Percentiles rank a stretch among this genome's conserved stretches.
phyloP scores from a whole-genome alignment of 805 yeast genomes.

The Peterozyma toletana region DNA sequence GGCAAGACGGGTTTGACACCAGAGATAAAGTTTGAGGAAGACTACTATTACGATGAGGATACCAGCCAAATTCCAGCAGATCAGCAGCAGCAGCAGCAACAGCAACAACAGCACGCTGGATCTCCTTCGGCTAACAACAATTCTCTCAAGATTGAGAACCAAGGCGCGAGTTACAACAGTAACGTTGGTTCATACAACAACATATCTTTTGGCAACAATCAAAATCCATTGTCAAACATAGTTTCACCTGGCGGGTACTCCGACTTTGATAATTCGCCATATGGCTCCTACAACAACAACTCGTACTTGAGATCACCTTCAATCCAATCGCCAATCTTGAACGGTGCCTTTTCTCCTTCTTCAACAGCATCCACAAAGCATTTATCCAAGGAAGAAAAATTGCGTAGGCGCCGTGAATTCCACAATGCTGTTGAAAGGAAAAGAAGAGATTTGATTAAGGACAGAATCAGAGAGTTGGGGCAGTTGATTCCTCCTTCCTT shows the following conservation, averaged over 20 bases:
- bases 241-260: constrained; percentile 23
- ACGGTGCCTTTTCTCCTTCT: constrained; percentile 23
- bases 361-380: constrained; percentile 23
- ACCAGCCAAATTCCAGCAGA: neutral
- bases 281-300: constrained; percentile 22
- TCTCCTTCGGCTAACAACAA: no score
- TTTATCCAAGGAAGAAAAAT: constrained; percentile 57
- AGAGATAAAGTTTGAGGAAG: neutral
- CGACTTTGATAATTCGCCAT: constrained; percentile 25
- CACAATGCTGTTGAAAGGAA: constrained; percentile 94
- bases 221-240: constrained; percentile 21
- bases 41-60: neutral
- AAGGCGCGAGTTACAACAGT: neutral
- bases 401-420: constrained; percentile 74
- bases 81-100: constrained; percentile 1
- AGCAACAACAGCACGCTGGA: neutral
- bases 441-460: constrained; percentile 85
- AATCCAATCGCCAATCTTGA: constrained; percentile 13
- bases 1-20: no score
- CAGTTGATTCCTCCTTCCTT: constrained; percentile 72
- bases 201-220: constrained; percentile 10
- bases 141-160: neutral
- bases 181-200: constrained; percentile 7
- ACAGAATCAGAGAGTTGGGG: constrained; percentile 79
- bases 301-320: constrained; percentile 24